Base-by-base conservation (phyloP, 495 filamentous ascomycete genomes). In the Hyaloscypha bicolor region DNA sequence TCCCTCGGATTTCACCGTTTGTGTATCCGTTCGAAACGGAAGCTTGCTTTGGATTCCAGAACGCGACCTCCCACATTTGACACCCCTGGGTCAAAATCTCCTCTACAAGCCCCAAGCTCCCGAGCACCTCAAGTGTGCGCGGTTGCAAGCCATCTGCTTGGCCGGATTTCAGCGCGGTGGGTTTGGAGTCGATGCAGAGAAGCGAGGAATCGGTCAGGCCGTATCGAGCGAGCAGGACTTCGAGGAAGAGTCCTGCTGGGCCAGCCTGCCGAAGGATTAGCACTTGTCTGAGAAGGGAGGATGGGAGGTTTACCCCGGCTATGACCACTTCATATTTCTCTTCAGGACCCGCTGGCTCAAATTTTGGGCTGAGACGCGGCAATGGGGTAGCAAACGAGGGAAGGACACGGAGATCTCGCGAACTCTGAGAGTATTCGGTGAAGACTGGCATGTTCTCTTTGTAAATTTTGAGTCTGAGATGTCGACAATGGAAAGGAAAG, bases 241-340 rank as follows among this genome's bases (percentile, higher is more conserved):
- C 74, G 9, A 81, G 76, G 74, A 84, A 79, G 16, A 85, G 74
- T 0, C 83, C 83, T 9, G 81, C 81, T 4, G 83, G 83, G 6
- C 83, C 83, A 16, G 81, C 79, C 75, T 73, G 58, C 4, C 22
- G n/a, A 51, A 62, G 31, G 6, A 19, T 58, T 42, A 65, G 53
- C 62, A 16, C 63, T 29, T 42, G 25, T 21, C 6, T 30, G 25
- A 29, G 11, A 55, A 42, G 3, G n/a, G 22, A 14, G 16, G 16
- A 45, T 29, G 31, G 33, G 11, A 21, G 12, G 63, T 63, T 60
- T 63, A 72, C 70, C 11, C 80, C 79, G 22, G 76, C 73, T 21
- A 83, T 67, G 1, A 83, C 74, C n/a, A 83, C 79, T 60, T 83
- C 80, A 71, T 80, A 80, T 62, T 71, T 76, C 33, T 78, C 76